Evolutionary conservation across 75 land plant genomes (phyloP), one percentile per base, ranked within the genome.

Genomic region (Isoetes taiwanensis): DNA sequence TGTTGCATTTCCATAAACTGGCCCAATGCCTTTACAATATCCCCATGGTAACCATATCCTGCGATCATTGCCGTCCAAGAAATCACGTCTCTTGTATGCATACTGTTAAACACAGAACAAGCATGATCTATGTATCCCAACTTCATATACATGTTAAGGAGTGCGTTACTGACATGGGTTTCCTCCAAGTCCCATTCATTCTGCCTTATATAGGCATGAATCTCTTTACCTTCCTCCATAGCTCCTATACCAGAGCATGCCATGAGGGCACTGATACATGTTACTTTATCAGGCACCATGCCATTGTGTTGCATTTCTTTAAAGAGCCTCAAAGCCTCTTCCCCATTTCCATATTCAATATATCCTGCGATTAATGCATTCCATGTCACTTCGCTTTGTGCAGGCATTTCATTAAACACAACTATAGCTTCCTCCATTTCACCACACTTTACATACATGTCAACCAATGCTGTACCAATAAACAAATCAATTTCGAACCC

Each of bases 321-420:
- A 56, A 78, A 84, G 46, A 80, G 30, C 39, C 72, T 63, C 9
- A 77, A 54, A 24, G 75, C 81, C 48, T 69, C 64, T 34, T 68
- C 38, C 8, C 54, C 73, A 57, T 54, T 30, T 14, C 84, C 89
- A 52, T 77, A 74, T 54, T 78, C 84, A 2, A 74, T 78, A 66
- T 56, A 82, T 2, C 76, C 78, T 32, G 81, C 56, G 32, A 82
- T 59, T 76, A 82, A 79, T 23, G 76, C 73, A 63, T 82, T 82
- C 82, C 86, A 82, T 29, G 83, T 72, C 14, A 80, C 80, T 2
- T 74, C 32, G 34, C 80, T 82, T 55, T 71, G 66, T 16, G 57
- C 60, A 16, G 31, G 16, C 54, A 66, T 69, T 54, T 72, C 59
- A 10, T 54, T 70, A 41, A 83, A 83, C 20, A 83, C 58, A 38